Base-by-base conservation (phyloP, 2,329 filamentous ascomycete species). In the Fusarium bactridioides region DNA sequence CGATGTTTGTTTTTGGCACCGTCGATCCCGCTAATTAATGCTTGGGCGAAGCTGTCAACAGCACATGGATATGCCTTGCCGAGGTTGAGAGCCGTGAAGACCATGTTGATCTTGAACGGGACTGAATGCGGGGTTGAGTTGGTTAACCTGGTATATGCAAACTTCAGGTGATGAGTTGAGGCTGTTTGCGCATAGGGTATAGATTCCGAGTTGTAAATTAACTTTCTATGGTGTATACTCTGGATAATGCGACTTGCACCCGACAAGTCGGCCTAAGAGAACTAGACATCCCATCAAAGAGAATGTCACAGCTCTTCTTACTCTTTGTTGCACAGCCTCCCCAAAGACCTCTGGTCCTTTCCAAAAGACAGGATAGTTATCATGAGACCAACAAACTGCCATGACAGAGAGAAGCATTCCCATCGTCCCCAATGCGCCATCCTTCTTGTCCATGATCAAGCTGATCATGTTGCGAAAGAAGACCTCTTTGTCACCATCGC, bases 401-500 rank as follows among this genome's bases (percentile, higher is more conserved):
- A 76, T 67, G 10, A 74, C 59, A 21, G 74, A 74, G 3, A 74
- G 29, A 7, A 73, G 44, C 63, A 74, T 55, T 10, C 61, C 31
- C 2, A 67, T 16, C 13, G 57, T 63, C 5, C 74, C 69, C 23
- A 45, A 7, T 7, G 69, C 16, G 2, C 61, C 63, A 13, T 63
- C 51, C 44, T 70, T 67, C 55, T 69, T 70, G 31, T 76, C 71
- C 15, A 73, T 60, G 23, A 76, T 58, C 19, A 74, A 61, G 31
- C 74, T 67, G 21, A 75, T 38, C 12, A 70, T 37, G 11, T 77
- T 76, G 38, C 73, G 73, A 40, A 77, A 76, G 63, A 76, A 75
- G 4, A 73, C 33, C n/a, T 66, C 61, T 59, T 75, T 76, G 31
- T 73, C 68, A 1, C 74, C 68, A 23, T 76, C 73, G 8, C 68